Evolutionary conservation across 2,329 filamentous ascomycete genomes (phyloP).

Genomic region (Ceratocystis albifundus): DNA sequence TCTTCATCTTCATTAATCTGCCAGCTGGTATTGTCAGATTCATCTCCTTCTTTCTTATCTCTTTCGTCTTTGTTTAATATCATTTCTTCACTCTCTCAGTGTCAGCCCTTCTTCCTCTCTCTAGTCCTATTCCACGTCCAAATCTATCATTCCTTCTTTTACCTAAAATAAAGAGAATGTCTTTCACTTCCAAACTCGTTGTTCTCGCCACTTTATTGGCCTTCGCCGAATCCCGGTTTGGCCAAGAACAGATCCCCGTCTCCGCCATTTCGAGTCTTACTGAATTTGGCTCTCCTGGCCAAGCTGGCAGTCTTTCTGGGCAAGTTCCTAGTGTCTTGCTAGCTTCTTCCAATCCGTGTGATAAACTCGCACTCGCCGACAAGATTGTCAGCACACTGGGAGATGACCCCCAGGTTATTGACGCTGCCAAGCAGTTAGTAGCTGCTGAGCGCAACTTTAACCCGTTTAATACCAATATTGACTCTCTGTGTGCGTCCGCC

Average conservation of each 20-base stretch:
- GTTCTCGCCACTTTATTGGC: conserved; percentile 35
- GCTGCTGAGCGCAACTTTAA: conserved; percentile 59
- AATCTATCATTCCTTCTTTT: neutral
- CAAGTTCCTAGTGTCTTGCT: conserved; percentile 50
- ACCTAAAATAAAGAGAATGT: conserved; percentile 32
- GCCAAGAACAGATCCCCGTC: conserved; percentile 51
- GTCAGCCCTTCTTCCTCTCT: conserved; percentile 26
- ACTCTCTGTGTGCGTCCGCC: conserved; percentile 52
- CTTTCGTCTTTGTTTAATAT: conserved; percentile 27
- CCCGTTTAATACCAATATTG: conserved; percentile 48
- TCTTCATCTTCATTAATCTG: conserved; percentile 2
- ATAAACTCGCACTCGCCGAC: conserved; percentile 54
- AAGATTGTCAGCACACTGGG: conserved; percentile 52
- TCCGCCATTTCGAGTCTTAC: conserved; percentile 42
- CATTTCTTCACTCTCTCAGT: conserved; percentile 33
- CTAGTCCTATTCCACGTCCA: conserved; percentile 7
- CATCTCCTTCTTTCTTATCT: conserved; percentile 24
- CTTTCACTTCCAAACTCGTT: conserved; percentile 31
- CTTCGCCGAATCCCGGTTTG: conserved; percentile 45
- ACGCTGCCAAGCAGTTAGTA: conserved; percentile 51
- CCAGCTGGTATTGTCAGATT: conserved; percentile 11
- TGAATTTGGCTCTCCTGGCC: conserved; percentile 45
- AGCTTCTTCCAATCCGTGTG: conserved; percentile 54
- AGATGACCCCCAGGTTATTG: conserved; percentile 46
- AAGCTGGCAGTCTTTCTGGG: conserved; percentile 53